phyloP scores from a whole-genome alignment of 306 rosid genomes.

The Glycyrrhiza uralensis region DNA sequence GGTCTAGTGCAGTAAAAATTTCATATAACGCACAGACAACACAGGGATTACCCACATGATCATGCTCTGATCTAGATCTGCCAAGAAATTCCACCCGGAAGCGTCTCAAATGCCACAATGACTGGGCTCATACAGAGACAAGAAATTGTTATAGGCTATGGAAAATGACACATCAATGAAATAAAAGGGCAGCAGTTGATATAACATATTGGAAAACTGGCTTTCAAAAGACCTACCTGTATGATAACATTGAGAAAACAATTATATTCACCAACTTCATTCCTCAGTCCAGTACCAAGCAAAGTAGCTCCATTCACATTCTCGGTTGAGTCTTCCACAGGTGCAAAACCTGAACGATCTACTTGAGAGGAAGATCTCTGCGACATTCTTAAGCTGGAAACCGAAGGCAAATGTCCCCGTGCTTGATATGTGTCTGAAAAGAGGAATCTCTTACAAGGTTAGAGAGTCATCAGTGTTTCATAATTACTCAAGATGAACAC shows the following conservation, averaged over 20 bases:
- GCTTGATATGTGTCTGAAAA: slow-evolving; percentile 73
- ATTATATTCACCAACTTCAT: slow-evolving; percentile 99
- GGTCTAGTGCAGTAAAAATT: slow-evolving; percentile 64
- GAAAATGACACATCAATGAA: not conserved
- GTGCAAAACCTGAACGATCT: slow-evolving; percentile 37
- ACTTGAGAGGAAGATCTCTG: slow-evolving; percentile 41
- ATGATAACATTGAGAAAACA: slow-evolving; percentile 98
- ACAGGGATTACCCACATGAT: slow-evolving; percentile 89
- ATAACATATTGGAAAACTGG: slow-evolving; percentile 17
- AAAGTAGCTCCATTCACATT: slow-evolving; percentile 40
- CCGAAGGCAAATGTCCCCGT: slow-evolving; percentile 42
- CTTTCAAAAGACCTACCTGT: slow-evolving; percentile 53
- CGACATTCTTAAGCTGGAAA: slow-evolving; percentile 42
- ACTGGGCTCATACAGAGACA: slow-evolving; percentile 52
- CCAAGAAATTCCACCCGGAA: slow-evolving; percentile 80
- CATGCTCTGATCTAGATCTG: slow-evolving; percentile 74
- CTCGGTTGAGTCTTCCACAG: slow-evolving; percentile 37
- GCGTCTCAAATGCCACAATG: slow-evolving; percentile 83
- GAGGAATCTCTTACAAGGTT: slow-evolving; percentile 35
- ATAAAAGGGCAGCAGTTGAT: not conserved
- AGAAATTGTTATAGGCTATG: slow-evolving; percentile 29
- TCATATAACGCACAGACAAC: slow-evolving; percentile 91
- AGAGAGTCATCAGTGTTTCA: slow-evolving; percentile 23
- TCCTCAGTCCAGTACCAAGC: slow-evolving; percentile 83
- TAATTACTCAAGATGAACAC: slow-evolving; percentile 11